A percentile compares a stretch with the other conserved stretches of the same genome.
Conservation (phyloP, 169 alveolate species). For the Plasmodium vivax region DNA sequence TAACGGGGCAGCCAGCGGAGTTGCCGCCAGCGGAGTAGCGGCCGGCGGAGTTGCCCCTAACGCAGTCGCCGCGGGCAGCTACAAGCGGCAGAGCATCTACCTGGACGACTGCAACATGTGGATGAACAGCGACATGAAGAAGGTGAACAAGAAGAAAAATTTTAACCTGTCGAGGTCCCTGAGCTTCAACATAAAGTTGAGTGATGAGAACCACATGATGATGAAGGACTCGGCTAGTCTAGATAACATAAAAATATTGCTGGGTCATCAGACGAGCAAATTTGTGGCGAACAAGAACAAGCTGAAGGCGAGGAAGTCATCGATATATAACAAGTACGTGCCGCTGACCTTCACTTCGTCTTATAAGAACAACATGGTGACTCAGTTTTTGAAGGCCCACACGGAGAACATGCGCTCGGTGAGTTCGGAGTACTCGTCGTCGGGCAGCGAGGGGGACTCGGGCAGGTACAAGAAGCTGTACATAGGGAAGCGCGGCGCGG, state of each 20-base stretch:
- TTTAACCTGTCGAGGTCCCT: constrained; percentile 27
- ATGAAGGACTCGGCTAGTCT: constrained; percentile 45
- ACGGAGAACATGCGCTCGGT: background rate
- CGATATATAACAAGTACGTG: constrained; percentile 31
- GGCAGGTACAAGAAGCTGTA: constrained; percentile 6
- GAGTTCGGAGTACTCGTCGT: background rate
- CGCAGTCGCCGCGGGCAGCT: background rate
- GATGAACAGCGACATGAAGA: constrained; percentile 37
- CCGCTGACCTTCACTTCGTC: constrained; percentile 50
- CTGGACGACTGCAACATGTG: constrained; percentile 64
- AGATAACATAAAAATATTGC: constrained; percentile 1
- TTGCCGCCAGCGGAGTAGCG: no score
- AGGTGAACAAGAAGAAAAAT: constrained; percentile 1
- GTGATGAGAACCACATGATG: constrained; percentile 21
- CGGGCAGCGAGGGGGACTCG: background rate
- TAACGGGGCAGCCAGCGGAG: no score
- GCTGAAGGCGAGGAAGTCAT: constrained; percentile 7
- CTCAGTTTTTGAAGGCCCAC: constrained; percentile 22
- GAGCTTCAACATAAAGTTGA: constrained; percentile 18
- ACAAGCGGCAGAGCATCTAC: constrained; percentile 42
- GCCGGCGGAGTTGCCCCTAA: background rate
- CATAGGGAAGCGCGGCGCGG: background rate
- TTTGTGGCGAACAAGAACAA: constrained; percentile 21
- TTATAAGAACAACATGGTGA: constrained; percentile 15
- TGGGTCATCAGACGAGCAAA: constrained; percentile 37